Conservation (phyloP, 768 basidiomycete species). For the Termitomyces sp. region DNA sequence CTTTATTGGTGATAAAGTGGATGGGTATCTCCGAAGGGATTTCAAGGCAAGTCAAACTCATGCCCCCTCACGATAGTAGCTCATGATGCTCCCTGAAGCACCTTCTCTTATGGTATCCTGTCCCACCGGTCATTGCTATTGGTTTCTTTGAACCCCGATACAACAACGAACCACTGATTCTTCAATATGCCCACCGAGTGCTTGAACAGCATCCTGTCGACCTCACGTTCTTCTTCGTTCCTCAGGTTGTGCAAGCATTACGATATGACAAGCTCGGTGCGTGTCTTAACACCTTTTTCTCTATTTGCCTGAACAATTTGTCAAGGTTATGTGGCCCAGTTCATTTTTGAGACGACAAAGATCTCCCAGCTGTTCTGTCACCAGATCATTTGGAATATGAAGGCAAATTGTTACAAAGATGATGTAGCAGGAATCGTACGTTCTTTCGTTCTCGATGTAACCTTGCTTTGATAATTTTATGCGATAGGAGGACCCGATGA, state of each 20-base stretch:
- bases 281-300: slow-evolving; percentile 12
- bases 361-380: slow-evolving; percentile 98
- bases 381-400: slow-evolving; percentile 99
- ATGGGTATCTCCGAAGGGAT: slow-evolving; percentile 55
- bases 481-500: slow-evolving; percentile 87
- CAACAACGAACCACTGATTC: slow-evolving; percentile 74
- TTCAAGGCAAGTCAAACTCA: slow-evolving; percentile 53
- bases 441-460: slow-evolving; percentile 5
- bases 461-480: not conserved
- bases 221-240: slow-evolving; percentile 97
- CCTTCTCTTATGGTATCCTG: slow-evolving; percentile 84
- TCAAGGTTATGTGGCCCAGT: slow-evolving; percentile 87
- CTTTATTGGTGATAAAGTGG: slow-evolving; percentile 72
- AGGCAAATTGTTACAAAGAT: slow-evolving; percentile 94
- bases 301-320: not conserved
- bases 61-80: not conserved
- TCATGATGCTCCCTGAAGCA: slow-evolving; percentile 43
- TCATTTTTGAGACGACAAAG: slow-evolving; percentile 96
- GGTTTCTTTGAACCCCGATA: slow-evolving; percentile 86
- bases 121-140: slow-evolving; percentile 78
- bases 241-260: slow-evolving; percentile 95
- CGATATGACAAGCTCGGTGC: slow-evolving; percentile 85
- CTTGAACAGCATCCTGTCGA: slow-evolving; percentile 93
- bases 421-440: slow-evolving; percentile 81
- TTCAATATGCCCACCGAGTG: slow-evolving; percentile 96